A percentile compares a stretch with the other conserved stretches of the same genome.
phyloP scores from a whole-genome alignment of 177 flowering plant species.

The Vitis hybrid region DNA sequence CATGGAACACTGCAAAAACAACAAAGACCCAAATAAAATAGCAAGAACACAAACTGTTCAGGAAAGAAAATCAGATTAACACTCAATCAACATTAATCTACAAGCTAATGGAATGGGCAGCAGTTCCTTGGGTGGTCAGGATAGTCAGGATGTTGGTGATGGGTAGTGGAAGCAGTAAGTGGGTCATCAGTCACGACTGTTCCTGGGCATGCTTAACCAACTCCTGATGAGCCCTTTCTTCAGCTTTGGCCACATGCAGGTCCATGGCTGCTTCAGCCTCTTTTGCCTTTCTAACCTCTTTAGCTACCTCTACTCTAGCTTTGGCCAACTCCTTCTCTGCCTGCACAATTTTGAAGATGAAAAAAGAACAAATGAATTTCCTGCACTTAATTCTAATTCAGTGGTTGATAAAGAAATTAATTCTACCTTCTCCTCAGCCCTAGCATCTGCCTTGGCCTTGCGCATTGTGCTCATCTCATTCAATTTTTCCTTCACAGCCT shows the following conservation, averaged over 20 bases:
- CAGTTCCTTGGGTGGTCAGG: too few relatives aligned
- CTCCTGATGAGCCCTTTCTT: slow-evolving; percentile 24
- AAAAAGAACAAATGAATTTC: not conserved
- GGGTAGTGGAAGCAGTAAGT: not conserved
- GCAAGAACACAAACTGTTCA: too few relatives aligned
- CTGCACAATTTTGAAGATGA: slow-evolving; percentile 17
- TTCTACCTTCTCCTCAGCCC: slow-evolving; percentile 58
- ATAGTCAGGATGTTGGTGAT: too few relatives aligned
- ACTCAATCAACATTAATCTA: too few relatives aligned
- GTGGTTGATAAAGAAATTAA: not conserved
- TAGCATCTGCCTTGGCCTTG: slow-evolving; percentile 57
- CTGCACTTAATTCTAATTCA: too few relatives aligned
- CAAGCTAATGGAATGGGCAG: too few relatives aligned
- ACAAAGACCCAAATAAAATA: too few relatives aligned
- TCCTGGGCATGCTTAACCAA: slow-evolving; percentile 22
- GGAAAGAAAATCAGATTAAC: too few relatives aligned
- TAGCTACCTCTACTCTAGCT: slow-evolving; percentile 42
- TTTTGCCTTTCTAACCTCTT: slow-evolving; percentile 50
- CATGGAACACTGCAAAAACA: too few relatives aligned
- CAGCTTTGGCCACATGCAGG: slow-evolving; percentile 48
- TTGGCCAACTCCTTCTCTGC: slow-evolving; percentile 50
- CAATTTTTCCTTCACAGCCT: slow-evolving; percentile 62
- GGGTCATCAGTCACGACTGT: not conserved
- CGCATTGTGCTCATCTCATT: slow-evolving; percentile 46
- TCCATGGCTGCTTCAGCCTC: slow-evolving; percentile 59